Conservation (phyloP, 768 basidiomycete genomes). For the Tylopilus sp. region DNA sequence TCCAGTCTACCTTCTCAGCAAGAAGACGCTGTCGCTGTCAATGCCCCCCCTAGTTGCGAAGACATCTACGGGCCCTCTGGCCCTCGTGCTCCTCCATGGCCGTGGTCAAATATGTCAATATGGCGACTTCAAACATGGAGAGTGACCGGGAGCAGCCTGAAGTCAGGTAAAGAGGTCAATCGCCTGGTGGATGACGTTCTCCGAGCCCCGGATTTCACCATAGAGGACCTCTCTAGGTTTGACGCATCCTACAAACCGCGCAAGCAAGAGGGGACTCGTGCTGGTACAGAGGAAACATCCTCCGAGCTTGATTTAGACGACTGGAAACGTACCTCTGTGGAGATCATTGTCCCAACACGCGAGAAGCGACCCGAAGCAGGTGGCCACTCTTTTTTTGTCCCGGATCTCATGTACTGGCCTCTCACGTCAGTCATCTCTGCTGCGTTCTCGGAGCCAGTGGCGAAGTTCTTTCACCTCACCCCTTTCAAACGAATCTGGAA, state of each 20-base stretch:
- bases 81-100: background rate
- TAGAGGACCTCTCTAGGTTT: background rate
- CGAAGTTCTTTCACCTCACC: conserved; percentile 21
- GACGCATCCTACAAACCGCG: background rate
- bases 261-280: background rate
- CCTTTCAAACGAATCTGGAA: conserved; percentile 25
- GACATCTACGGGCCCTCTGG: background rate
- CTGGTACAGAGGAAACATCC: too few relatives aligned
- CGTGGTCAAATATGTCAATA: background rate
- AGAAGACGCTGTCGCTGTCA: background rate
- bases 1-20: background rate
- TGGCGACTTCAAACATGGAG: conserved; percentile 10
- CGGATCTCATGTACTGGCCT: too few relatives aligned
- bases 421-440: background rate
- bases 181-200: too few relatives aligned
- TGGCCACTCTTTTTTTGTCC: too few relatives aligned
- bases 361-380: too few relatives aligned
- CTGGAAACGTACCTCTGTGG: background rate
- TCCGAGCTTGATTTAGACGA: background rate
- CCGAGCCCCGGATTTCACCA: background rate
- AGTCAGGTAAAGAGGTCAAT: too few relatives aligned
- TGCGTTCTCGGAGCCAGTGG: background rate
- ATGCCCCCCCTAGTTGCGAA: background rate
- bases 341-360: too few relatives aligned
- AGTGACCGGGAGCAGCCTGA: background rate